These are phyloP conservation scores for Mortierella sp. DNA, from an alignment of 371 early-diverging fungal genomes.

Conservation along the genomic window DNA sequence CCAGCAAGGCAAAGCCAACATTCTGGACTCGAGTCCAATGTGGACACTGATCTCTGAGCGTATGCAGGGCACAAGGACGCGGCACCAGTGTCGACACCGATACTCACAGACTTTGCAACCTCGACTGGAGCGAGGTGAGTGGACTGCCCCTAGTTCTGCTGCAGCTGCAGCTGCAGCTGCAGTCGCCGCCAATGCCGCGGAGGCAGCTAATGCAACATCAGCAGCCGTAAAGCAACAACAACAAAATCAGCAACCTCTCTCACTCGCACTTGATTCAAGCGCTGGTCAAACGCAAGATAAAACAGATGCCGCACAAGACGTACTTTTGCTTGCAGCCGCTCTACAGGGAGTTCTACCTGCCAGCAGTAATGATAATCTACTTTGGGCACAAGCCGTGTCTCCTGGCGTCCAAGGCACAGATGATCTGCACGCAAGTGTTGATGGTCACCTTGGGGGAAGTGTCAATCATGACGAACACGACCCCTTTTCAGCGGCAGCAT, in stretches of 20 bases:
- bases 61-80: constrained; percentile 50
- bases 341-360: constrained; percentile 42
- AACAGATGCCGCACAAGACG: constrained; percentile 22
- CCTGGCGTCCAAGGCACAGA: constrained; percentile 3
- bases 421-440: constrained; percentile 3
- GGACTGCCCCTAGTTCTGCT: constrained; percentile 53
- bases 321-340: constrained; percentile 38
- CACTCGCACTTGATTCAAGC: constrained; percentile 12
- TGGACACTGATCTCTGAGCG: constrained; percentile 53
- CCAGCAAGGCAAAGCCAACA: constrained; percentile 42
- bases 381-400: constrained; percentile 42
- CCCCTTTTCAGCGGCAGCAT: constrained; percentile 19
- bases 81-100: constrained; percentile 55
- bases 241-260: constrained; percentile 14
- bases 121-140: constrained; percentile 55
- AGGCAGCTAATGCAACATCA: constrained; percentile 24
- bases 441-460: neutral
- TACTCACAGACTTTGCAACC: constrained; percentile 55
- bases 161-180: constrained; percentile 51
- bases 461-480: constrained; percentile 13
- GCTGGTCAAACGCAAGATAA: constrained; percentile 15
- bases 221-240: constrained; percentile 19
- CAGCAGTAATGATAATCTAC: constrained; percentile 18
- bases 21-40: constrained; percentile 50
- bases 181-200: constrained; percentile 43